These are phyloP conservation scores for Jacaranda copaia DNA, from an alignment of 257 asterid species.

Conservation along the genomic window DNA sequence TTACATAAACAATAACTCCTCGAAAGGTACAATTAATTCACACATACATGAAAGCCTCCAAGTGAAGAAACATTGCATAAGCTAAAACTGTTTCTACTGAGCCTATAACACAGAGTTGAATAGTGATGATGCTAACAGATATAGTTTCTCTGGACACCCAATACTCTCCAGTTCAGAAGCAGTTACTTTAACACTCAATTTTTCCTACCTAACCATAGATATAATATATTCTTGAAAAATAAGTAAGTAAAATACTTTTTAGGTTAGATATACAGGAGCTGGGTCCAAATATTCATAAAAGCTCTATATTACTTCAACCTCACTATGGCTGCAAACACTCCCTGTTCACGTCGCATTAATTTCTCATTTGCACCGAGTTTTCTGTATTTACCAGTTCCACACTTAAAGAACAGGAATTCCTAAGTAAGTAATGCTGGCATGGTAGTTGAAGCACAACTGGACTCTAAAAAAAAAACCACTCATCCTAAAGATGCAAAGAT, in stretches of 20 bases:
- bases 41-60: slow-evolving; percentile 28
- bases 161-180: neutral
- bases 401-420: too few relatives aligned
- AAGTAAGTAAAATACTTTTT: neutral
- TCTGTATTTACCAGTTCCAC: too few relatives aligned
- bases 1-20: slow-evolving; percentile 12
- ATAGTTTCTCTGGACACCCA: neutral
- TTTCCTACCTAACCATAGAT: neutral
- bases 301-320: too few relatives aligned
- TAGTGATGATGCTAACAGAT: neutral
- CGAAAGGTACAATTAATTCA: slow-evolving; percentile 29
- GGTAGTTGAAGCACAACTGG: slow-evolving; percentile 8
- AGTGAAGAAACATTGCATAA: neutral
- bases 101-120: slow-evolving; percentile 22
- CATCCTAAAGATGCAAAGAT: slow-evolving; percentile 17
- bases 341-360: too few relatives aligned
- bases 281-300: slow-evolving; percentile 15
- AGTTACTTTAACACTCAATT: neutral
- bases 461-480: neutral
- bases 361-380: too few relatives aligned
- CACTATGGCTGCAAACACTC: neutral
- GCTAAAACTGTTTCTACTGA: neutral
- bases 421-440: neutral
- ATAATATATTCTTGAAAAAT: slow-evolving; percentile 10
- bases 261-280: neutral